Conservation (phyloP, 2,329 filamentous ascomycete species). For the Cordyceps farinosa region DNA sequence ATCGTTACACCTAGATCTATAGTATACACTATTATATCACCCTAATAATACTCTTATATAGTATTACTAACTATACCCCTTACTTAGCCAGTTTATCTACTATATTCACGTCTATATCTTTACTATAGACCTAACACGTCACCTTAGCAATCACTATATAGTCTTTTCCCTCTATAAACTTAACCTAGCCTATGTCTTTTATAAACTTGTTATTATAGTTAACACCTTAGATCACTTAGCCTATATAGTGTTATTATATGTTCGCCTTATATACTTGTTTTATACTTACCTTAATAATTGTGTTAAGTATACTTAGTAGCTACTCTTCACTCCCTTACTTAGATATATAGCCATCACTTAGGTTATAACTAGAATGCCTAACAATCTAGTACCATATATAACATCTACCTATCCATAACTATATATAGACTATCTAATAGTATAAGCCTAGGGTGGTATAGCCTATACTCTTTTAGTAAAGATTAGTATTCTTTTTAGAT, state of each 20-base stretch:
- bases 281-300: neutral
- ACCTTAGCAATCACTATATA: no score
- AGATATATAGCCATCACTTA: neutral
- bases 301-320: neutral
- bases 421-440: neutral
- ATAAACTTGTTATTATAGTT: neutral
- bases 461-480: neutral
- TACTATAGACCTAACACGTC: no score
- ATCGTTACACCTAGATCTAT: no score
- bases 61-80: no score
- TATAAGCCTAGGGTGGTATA: neutral
- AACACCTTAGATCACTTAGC: neutral
- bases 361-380: neutral
- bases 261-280: neutral
- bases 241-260: neutral
- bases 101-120: no score
- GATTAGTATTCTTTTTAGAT: neutral
- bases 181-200: neutral
- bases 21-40: no score
- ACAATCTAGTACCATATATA: neutral
- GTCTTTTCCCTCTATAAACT: neutral
- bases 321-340: no score
- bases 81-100: no score
- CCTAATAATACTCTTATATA: no score
- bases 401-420: neutral